phyloP scores from a whole-genome alignment of 768 basidiomycete species.

The Hericium coralloides region DNA sequence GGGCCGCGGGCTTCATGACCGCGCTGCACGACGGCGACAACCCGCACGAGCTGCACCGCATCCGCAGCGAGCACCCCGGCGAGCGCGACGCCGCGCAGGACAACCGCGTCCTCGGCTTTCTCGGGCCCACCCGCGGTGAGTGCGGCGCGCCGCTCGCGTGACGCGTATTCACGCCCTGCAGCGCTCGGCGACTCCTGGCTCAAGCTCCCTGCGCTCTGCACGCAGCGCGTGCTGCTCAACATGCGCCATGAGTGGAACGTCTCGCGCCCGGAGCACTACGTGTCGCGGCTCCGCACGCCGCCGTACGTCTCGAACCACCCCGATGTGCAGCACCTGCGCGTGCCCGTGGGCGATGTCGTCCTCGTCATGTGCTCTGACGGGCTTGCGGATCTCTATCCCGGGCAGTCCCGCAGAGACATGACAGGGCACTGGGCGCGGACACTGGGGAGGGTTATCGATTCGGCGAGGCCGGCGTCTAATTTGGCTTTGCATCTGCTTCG shows the following conservation, averaged over 20 bases:
- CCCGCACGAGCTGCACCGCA: slow-evolving; percentile 53
- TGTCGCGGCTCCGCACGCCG: slow-evolving; percentile 33
- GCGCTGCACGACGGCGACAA: slow-evolving; percentile 65
- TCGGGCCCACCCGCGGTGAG: slow-evolving; percentile 71
- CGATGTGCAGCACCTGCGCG: slow-evolving; percentile 29
- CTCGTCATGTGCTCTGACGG: slow-evolving; percentile 41
- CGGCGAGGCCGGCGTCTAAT: slow-evolving; percentile 18
- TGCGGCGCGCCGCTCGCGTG: slow-evolving; percentile 11
- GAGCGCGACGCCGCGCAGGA: slow-evolving; percentile 63
- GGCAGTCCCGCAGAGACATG: slow-evolving; percentile 20
- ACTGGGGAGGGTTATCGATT: slow-evolving; percentile 21
- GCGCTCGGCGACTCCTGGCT: slow-evolving; percentile 31
- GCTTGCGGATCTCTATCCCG: slow-evolving; percentile 32
- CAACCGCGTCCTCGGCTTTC: slow-evolving; percentile 63
- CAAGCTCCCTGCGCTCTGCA: slow-evolving; percentile 26
- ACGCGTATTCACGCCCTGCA: slow-evolving; percentile 6
- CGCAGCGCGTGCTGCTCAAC: slow-evolving; percentile 25
- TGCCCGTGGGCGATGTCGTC: slow-evolving; percentile 17
- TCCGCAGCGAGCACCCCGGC: slow-evolving; percentile 54
- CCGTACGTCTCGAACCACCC: slow-evolving; percentile 36
- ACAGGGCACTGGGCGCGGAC: slow-evolving; percentile 28
- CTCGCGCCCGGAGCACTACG: slow-evolving; percentile 18
- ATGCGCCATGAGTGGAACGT: slow-evolving; percentile 28
- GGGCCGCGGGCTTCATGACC: slow-evolving; percentile 57
- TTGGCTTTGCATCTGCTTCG: slow-evolving; percentile 33